Evolutionary conservation across 352 stramenopile genomes (phyloP).

Genomic region (Phytopythium boreale): DNA sequence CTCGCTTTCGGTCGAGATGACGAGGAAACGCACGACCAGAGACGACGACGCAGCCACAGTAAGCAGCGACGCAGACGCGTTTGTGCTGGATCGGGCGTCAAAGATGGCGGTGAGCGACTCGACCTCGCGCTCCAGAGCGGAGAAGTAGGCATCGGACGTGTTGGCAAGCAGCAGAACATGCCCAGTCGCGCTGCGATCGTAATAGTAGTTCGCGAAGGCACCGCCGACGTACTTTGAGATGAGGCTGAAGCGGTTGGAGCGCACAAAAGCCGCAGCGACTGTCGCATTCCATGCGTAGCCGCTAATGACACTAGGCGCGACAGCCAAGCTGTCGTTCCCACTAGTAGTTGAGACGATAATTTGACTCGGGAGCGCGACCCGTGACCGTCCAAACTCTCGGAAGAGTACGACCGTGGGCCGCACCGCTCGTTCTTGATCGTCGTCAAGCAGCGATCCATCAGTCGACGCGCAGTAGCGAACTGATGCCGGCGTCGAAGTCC

Average conservation of each 20-base stretch:
- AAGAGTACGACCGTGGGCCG: slow-evolving; percentile 27
- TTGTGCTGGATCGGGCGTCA: background rate
- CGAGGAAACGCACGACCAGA: slow-evolving; percentile 25
- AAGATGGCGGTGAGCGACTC: slow-evolving; percentile 17
- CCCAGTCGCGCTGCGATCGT: slow-evolving; percentile 17
- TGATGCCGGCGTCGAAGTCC: slow-evolving; percentile 15
- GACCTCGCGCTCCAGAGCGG: slow-evolving; percentile 5
- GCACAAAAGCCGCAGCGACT: slow-evolving; percentile 22
- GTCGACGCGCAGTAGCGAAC: slow-evolving; percentile 21
- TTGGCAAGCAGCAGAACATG: slow-evolving; percentile 44
- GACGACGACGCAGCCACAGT: background rate
- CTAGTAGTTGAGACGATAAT: background rate
- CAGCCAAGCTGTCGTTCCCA: background rate
- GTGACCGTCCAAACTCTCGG: slow-evolving; percentile 25
- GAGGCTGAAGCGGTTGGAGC: slow-evolving; percentile 28
- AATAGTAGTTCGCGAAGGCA: slow-evolving; percentile 22
- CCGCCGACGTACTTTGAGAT: slow-evolving; percentile 24
- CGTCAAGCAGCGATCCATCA: slow-evolving; percentile 18
- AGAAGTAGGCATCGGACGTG: slow-evolving; percentile 13
- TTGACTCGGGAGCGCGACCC: slow-evolving; percentile 11
- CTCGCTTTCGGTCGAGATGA: slow-evolving; percentile 18
- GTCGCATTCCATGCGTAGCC: slow-evolving; percentile 21
- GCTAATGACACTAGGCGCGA: background rate
- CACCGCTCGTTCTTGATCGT: slow-evolving; percentile 3
- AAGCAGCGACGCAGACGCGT: background rate